phyloP scores from a whole-genome alignment of 2,329 filamentous ascomycete species.

The Aureobasidium mangrovei region DNA sequence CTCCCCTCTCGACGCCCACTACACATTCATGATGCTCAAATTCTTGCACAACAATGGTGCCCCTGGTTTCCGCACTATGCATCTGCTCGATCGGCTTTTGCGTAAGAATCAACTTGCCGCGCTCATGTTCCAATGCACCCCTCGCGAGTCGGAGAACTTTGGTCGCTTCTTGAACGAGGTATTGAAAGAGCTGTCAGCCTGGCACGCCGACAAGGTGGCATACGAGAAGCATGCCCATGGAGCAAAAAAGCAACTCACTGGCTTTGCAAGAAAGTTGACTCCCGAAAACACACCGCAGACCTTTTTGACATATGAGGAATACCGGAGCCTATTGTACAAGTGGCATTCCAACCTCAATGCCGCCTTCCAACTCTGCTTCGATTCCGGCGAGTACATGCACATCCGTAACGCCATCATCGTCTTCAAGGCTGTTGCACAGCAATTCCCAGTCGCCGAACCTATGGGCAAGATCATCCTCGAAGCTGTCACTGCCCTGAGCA shows the following conservation, averaged over 20 bases:
- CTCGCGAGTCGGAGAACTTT: slow-evolving; percentile 86
- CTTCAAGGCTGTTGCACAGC: slow-evolving; percentile 67
- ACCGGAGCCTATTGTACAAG: slow-evolving; percentile 73
- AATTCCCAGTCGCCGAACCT: slow-evolving; percentile 84
- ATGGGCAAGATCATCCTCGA: slow-evolving; percentile 65
- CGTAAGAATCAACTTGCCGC: slow-evolving; percentile 69
- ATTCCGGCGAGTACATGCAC: slow-evolving; percentile 88
- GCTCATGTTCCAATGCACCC: slow-evolving; percentile 81
- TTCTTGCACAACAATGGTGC: slow-evolving; percentile 78
- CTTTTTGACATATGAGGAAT: slow-evolving; percentile 76
- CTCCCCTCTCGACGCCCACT: slow-evolving; percentile 81
- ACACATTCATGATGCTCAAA: slow-evolving; percentile 76
- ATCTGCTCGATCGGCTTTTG: slow-evolving; percentile 77
- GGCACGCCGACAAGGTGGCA: slow-evolving; percentile 67
- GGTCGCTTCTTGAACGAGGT: slow-evolving; percentile 81
- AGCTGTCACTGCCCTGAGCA: slow-evolving; percentile 53
- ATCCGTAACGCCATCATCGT: slow-evolving; percentile 92
- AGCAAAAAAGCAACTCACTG: slow-evolving; percentile 54
- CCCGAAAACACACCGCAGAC: slow-evolving; percentile 57
- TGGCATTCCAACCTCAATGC: slow-evolving; percentile 80
- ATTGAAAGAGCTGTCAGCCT: slow-evolving; percentile 67
- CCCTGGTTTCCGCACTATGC: slow-evolving; percentile 77
- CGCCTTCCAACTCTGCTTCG: slow-evolving; percentile 73
- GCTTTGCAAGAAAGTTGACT: slow-evolving; percentile 69
- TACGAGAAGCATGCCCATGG: slow-evolving; percentile 82